Evolutionary conservation across 352 stramenopile genomes (phyloP).

Genomic region (Phytopythium sindhum): DNA sequence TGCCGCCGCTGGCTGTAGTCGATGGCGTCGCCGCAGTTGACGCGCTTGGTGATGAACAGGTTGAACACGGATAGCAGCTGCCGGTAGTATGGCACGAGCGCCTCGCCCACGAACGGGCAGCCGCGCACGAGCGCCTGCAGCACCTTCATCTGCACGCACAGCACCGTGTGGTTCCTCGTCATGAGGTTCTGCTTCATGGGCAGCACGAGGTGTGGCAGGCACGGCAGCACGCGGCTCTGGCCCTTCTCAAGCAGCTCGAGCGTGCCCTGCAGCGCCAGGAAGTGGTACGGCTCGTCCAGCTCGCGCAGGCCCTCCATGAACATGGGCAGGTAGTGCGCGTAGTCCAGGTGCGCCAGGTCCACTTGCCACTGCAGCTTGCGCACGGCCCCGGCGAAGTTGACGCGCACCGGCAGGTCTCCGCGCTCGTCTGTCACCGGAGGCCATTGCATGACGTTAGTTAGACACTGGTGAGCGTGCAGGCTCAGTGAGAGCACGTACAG

Average conservation of each 20-base stretch:
- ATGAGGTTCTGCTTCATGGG: conserved; percentile 88
- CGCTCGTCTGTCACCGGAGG: conserved; percentile 46
- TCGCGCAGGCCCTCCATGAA: conserved; percentile 93
- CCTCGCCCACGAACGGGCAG: conserved; percentile 80
- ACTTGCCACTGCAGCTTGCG: conserved; percentile 74
- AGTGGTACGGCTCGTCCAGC: conserved; percentile 80
- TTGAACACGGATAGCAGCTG: conserved; percentile 92
- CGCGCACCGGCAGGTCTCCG: conserved; percentile 62
- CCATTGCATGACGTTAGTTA: not conserved
- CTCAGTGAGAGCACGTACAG: conserved; percentile 36
- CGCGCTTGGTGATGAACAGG: conserved; percentile 87
- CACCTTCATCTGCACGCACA: conserved; percentile 79
- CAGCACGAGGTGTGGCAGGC: conserved; percentile 42
- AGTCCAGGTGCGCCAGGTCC: conserved; percentile 72
- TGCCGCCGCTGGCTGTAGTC: conserved; percentile 90
- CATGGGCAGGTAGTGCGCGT: conserved; percentile 85
- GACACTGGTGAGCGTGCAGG: not conserved
- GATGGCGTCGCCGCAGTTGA: conserved; percentile 93
- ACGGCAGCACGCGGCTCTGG: conserved; percentile 55
- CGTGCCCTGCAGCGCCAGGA: conserved; percentile 72
- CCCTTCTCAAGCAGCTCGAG: conserved; percentile 83
- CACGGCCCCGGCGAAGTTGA: conserved; percentile 73
- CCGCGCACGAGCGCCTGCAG: conserved; percentile 65
- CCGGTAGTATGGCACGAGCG: conserved; percentile 91
- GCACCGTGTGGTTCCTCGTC: conserved; percentile 67